Evolutionary conservation across 2,329 filamentous ascomycete species (phyloP), one percentile per base, ranked within the genome.

Genomic region (Meredithiella fracta): DNA sequence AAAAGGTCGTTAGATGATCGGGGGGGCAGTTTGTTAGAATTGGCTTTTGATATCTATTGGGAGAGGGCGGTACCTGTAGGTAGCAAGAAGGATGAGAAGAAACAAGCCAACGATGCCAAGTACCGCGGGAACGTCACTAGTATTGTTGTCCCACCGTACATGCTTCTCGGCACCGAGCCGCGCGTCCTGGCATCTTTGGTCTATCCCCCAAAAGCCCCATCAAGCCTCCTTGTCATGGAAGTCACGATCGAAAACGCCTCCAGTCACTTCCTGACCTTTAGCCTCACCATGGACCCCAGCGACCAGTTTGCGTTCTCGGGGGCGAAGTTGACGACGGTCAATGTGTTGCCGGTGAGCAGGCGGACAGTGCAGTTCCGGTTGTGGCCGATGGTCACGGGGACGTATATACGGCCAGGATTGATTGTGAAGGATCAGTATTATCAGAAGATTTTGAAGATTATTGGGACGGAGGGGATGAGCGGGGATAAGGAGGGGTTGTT

Each of bases 291-390:
- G 89, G 91, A 98, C 62, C 85, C 89, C 2, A 91, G 81, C 65
- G 88, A 94, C 61, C 79, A 88, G 54, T 97, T 97, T 68, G 91
- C 89, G 0, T 97, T 98, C 67, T 89, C 86, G 6, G 92, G 92
- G 0, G 74, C 86, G 1, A 97, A 97, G 70, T 76, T 85, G 61
- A 82, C 80, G 11, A 84, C 83, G 1, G 63, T 96, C 54, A 87
- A 92, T 64, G 71, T 97, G 44, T 76, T 95, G 49, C 92, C 92
- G 0, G 72, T 95, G 60, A 90, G 86, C 58, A 73, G 90, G 59
- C 76, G 86, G 50, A 77, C 75, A 0, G 74, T 88, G n/a, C 75
- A 78, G 25, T 97, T 90, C 64, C 78, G 81, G 40, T 64, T 98
- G 17, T 67, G 94, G 58, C 82, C 90, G 6, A 74, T 83, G 40